These are phyloP conservation scores for Nitzschia sp. DNA, from an alignment of 108 stramenopile species.

Conservation along the genomic window DNA sequence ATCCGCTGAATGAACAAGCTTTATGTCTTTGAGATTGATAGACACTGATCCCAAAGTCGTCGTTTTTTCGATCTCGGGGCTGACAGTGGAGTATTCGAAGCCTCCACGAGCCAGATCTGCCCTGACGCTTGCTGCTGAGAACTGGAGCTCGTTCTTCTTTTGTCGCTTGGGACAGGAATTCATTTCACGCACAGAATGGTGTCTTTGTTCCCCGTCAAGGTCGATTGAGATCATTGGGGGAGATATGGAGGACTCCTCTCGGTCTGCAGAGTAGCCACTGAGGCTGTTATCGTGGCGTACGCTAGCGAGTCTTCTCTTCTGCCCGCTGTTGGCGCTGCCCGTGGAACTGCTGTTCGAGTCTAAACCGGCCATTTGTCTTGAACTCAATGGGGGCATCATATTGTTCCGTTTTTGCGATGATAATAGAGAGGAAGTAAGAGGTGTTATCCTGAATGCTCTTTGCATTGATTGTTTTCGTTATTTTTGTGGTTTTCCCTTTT, in stretches of 20 bases:
- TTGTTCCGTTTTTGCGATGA: too few relatives aligned
- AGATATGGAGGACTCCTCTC: conserved; percentile 2
- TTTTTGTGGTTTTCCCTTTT: too few relatives aligned
- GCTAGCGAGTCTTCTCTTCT: background rate
- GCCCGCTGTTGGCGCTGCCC: conserved; percentile 13
- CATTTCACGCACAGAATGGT: background rate
- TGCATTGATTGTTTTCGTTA: too few relatives aligned
- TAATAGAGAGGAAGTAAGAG: too few relatives aligned
- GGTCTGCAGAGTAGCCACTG: conserved; percentile 36
- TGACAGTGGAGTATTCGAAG: conserved; percentile 7
- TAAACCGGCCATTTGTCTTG: conserved; percentile 19
- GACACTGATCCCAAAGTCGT: background rate
- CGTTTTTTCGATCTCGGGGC: conserved; percentile 12
- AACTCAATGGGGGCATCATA: too few relatives aligned
- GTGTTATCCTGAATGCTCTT: too few relatives aligned
- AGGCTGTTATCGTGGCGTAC: conserved; percentile 12
- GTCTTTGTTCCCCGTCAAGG: conserved; percentile 9
- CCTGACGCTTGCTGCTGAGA: conserved; percentile 17
- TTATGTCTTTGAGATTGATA: conserved; percentile 10
- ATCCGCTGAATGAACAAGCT: conserved; percentile 5
- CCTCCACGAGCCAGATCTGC: conserved; percentile 32
- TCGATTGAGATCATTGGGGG: conserved; percentile 31
- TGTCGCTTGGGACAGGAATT: conserved; percentile 32
- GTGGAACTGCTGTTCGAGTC: conserved; percentile 14
- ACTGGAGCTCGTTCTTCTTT: conserved; percentile 27